Evolutionary conservation across 2,329 filamentous ascomycete genomes (phyloP), one percentile per base, ranked within the genome.

Genomic region (Claviceps capensis): DNA sequence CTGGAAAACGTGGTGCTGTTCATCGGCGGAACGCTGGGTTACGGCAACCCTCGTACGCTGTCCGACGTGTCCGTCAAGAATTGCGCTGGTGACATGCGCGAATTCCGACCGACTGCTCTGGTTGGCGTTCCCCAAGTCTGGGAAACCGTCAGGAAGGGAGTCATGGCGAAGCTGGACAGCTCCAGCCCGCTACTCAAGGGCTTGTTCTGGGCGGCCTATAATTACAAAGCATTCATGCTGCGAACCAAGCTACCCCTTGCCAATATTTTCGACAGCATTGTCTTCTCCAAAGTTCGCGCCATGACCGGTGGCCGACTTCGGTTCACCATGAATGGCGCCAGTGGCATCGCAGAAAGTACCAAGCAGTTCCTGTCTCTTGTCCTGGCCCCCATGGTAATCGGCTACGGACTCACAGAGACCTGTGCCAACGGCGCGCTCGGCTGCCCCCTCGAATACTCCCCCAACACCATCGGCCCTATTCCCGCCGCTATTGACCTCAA

Each of bases 71-170:
- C 86, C 19, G 85, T 95, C 69, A 83, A 84, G 58, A 93, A 97
- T 69, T 96, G 87, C 72, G 81, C 83, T 59, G 91, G 93, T 60
- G 93, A 98, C 61, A 95, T 98, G 70, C 85, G 86, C 55, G 90
- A 96, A 63, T 85, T 97, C 65, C 79, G 79, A 60, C 93, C 93
- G 1, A 94, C 89, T 2, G 79, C 96, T 64, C 79, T 98, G 65
- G 86, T 96, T 41, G 93, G 93, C 66, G 93, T 98, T 3, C 93
- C 93, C 1, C 90, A 94, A 53, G 85, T 98, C 36, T 98, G 91
- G 90, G 93, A 98, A 71, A 90, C 88, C 1, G 85, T 98, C 62
- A 91, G 89, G 75, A 98, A 98, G 75, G 93, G 93, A 51, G 86
- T 98, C 61, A 74, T 91, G 57, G 71, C 74, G 61, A 88, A 89